Percentiles rank a stretch among this genome's conserved stretches.
Conservation (phyloP, 305 asterid genomes). For the Fraxinus paxiana region DNA sequence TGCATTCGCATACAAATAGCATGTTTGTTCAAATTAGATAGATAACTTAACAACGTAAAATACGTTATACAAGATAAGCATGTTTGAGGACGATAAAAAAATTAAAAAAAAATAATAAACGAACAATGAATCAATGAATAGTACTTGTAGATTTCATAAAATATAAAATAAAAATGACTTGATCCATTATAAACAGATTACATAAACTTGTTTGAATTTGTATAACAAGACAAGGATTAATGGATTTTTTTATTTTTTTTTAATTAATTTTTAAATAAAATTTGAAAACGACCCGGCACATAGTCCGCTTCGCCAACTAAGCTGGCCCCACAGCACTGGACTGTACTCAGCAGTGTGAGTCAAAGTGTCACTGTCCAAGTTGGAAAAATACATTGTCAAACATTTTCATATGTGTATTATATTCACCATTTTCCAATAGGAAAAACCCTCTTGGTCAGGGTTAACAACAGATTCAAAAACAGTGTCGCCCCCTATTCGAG, state of each 20-base stretch:
- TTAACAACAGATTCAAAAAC: too few species aligned
- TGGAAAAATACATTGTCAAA: not conserved
- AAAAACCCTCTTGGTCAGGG: too few species aligned
- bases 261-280: too few species aligned
- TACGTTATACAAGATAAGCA: not conserved
- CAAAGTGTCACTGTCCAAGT: not conserved
- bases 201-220: not conserved
- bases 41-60: not conserved
- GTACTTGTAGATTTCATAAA: too few species aligned
- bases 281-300: not conserved
- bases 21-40: not conserved
- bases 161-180: too few species aligned
- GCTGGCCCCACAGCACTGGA: not conserved
- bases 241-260: too few species aligned
- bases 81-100: not conserved
- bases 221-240: not conserved
- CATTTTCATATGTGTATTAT: too few species aligned
- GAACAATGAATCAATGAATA: too few species aligned
- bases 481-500: too few species aligned
- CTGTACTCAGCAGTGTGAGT: not conserved
- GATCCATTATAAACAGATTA: not conserved
- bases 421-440: not conserved
- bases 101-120: too few species aligned
- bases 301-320: not conserved
- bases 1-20: not conserved